Percentiles rank a stretch among this genome's conserved stretches.
Conservation (phyloP, 805 yeast species). For the Osmozyma mogii region DNA sequence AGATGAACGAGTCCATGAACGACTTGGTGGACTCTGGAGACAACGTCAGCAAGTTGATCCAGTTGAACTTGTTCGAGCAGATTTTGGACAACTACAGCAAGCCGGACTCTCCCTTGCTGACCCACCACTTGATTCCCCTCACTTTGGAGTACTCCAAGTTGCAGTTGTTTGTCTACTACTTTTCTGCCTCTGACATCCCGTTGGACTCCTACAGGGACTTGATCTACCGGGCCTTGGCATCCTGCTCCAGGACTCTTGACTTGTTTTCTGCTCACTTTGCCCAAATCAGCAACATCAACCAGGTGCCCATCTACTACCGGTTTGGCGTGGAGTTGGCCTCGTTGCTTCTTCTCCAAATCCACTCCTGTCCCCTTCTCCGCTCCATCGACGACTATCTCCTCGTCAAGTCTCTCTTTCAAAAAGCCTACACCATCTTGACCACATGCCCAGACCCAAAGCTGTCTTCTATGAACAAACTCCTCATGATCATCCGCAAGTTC, state of each 20-base stretch:
- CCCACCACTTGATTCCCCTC: constrained; percentile 19
- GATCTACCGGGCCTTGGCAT: constrained; percentile 19
- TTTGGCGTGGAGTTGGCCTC: constrained; percentile 29
- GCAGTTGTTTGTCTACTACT: constrained; percentile 30
- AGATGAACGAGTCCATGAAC: constrained; percentile 32
- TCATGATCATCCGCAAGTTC: constrained; percentile 9
- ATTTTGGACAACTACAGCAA: constrained; percentile 25
- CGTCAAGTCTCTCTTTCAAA: constrained; percentile 7
- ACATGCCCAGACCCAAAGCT: constrained; percentile 4
- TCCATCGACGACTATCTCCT: constrained; percentile 7
- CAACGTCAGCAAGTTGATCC: constrained; percentile 24
- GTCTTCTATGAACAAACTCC: constrained; percentile 7
- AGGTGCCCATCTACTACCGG: constrained; percentile 33
- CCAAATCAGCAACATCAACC: constrained; percentile 15
- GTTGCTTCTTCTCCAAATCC: constrained; percentile 24
- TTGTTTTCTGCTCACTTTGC: constrained; percentile 17
- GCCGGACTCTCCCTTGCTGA: constrained; percentile 11
- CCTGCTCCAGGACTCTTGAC: constrained; percentile 22
- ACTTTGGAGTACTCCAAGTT: constrained; percentile 30
- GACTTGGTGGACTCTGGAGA: constrained; percentile 16
- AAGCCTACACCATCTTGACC: constrained; percentile 7
- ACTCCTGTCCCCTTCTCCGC: constrained; percentile 8
- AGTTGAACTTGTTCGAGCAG: constrained; percentile 36
- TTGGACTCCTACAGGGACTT: constrained; percentile 21
- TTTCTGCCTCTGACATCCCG: constrained; percentile 18